Base-by-base conservation (phyloP, 2,329 filamentous ascomycete species). In the Penicillium sp. region DNA sequence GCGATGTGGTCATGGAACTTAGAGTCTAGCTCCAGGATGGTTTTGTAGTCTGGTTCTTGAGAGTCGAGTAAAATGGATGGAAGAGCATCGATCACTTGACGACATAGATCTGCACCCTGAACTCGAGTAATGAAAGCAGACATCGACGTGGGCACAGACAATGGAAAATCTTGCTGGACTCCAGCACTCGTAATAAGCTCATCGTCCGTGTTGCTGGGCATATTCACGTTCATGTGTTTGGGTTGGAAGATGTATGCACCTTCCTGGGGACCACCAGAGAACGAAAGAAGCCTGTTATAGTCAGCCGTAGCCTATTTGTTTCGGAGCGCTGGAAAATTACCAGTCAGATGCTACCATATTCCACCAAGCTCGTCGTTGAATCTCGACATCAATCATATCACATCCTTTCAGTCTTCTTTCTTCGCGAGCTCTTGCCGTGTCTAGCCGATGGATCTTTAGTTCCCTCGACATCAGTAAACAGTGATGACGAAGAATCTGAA, bases 301-400 rank as follows among this genome's bases (percentile, higher is more conserved):
- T 58, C 21, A 56, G 44, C 37, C 10, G 11, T 26, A 13, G 21
- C 8, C 8, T 21, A 26, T 22, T 22, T 9, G n/a, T 10, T 16
- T 31, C 19, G 14, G n/a, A 14, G 27, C n/a, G 9, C 27, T 11
- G 13, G 22, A 9, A 2, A 24, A 19, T 35, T 57, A 68, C 65
- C 64, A 67, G 50, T 68, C 65, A n/a, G 64, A 62, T 21, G 65
- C 59, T 5, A 67, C 60, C 63, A 67, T 63, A 16, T 56, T 49
- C 65, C 67, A 69, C 65, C 66, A 69, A 10, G 60, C 33, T 1
- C 65, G 62, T 43, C 65, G 58, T 16, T 64, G 58, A 9, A 68
- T 56, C 46, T 69, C 67, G 24, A 67, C 16, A 11, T 69, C 62
- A 6, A 68, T 59, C 39, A 59, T 46, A 27, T 64, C 31, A 24